Percentiles rank a stretch among this genome's conserved stretches.
phyloP scores from a whole-genome alignment of 164 flowering plant species.

The Chloranthus sessilifolius region DNA sequence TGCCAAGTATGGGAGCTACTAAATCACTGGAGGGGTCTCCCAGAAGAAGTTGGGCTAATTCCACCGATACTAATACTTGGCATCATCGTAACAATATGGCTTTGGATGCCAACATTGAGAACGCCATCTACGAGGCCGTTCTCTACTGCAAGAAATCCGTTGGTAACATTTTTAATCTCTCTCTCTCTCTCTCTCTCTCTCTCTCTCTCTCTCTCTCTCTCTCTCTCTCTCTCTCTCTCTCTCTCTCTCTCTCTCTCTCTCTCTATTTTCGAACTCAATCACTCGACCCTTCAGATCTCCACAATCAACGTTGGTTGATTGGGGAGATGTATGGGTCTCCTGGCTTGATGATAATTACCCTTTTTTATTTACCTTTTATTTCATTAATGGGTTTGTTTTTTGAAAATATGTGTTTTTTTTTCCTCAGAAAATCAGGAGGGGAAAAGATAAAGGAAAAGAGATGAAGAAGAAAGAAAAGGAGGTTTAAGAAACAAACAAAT shows the following conservation, averaged over 20 bases:
- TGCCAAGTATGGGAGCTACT: neutral
- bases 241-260: slow-evolving; percentile 2
- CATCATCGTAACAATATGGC: neutral
- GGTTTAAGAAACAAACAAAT: too few species aligned
- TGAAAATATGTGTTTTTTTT: too few species aligned
- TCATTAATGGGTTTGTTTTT: too few species aligned
- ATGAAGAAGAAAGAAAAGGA: too few species aligned
- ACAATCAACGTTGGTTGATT: too few species aligned
- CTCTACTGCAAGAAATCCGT: slow-evolving; percentile 72
- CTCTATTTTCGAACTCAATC: too few species aligned
- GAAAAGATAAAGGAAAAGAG: too few species aligned
- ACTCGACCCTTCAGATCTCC: too few species aligned
- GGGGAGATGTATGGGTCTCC: too few species aligned
- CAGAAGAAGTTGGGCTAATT: slow-evolving; percentile 6
- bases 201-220: neutral
- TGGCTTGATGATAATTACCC: too few species aligned
- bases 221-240: neutral
- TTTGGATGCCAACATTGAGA: slow-evolving; percentile 27
- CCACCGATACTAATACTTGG: slow-evolving; percentile 19
- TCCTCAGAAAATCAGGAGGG: too few species aligned
- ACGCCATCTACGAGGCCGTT: slow-evolving; percentile 57
- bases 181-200: neutral
- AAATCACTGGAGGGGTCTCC: slow-evolving; percentile 16
- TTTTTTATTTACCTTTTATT: too few species aligned
- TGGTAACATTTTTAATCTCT: slow-evolving; percentile 16